These are phyloP conservation scores for Sisymbrium altissimum DNA, from an alignment of 345 rosid species.

Conservation along the genomic window DNA sequence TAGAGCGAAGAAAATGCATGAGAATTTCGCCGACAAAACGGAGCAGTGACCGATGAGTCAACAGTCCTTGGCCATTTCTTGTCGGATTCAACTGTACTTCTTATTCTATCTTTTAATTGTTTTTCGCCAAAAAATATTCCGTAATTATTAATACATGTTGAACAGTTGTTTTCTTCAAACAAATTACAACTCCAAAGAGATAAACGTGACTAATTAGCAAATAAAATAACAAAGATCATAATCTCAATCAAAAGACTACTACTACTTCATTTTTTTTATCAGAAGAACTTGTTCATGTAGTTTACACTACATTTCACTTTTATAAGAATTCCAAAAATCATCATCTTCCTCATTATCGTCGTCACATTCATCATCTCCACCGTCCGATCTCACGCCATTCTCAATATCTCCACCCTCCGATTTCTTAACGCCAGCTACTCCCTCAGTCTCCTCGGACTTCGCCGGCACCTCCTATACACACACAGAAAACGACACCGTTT, in stretches of 20 bases:
- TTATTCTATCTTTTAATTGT: background rate
- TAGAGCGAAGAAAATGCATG: conserved; percentile 1
- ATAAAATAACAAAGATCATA: background rate
- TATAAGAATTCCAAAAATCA: conserved; percentile 24
- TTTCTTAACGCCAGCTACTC: conserved; percentile 22
- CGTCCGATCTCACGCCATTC: conserved; percentile 27
- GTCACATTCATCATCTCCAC: conserved; percentile 29
- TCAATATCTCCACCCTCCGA: conserved; percentile 31
- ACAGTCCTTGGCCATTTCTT: conserved; percentile 26
- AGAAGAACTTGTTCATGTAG: background rate
- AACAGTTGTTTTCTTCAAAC: background rate
- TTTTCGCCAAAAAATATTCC: background rate
- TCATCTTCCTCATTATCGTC: conserved; percentile 27
- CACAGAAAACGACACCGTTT: conserved; percentile 1
- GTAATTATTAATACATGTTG: background rate
- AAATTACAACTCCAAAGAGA: background rate
- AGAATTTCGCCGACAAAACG: conserved; percentile 41
- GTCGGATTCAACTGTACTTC: conserved; percentile 3
- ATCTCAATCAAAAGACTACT: background rate
- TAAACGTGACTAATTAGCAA: background rate
- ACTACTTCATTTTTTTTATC: background rate
- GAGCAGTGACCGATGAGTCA: conserved; percentile 35
- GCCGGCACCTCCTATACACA: conserved; percentile 40
- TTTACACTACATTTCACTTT: conserved; percentile 6
- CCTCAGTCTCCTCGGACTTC: conserved; percentile 30